These are phyloP conservation scores for Chaetomiaceae sp. DNA, from an alignment of 2,329 filamentous ascomycete species.

Conservation along the genomic window DNA sequence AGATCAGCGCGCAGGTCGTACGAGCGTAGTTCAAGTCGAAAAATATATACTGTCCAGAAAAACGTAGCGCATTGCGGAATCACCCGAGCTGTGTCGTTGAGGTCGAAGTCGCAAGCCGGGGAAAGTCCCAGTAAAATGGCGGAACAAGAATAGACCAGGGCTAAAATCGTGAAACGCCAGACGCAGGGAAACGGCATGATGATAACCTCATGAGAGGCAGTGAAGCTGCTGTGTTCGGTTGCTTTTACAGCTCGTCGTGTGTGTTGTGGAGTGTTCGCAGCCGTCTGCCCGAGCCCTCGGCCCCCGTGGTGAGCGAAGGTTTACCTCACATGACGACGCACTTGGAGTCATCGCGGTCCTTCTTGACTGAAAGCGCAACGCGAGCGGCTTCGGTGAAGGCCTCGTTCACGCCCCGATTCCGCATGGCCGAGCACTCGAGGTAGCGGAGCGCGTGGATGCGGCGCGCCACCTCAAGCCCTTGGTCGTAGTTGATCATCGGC, in stretches of 20 bases:
- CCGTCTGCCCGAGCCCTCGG: background rate
- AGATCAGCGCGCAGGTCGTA: background rate
- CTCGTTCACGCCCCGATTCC: constrained; percentile 96
- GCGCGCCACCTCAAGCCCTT: constrained; percentile 84
- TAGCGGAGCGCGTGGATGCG: constrained; percentile 91
- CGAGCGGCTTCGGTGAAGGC: constrained; percentile 96
- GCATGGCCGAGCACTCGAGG: constrained; percentile 96
- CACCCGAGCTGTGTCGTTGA: too few species aligned
- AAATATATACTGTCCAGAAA: constrained; percentile 16
- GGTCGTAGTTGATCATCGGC: constrained; percentile 80
- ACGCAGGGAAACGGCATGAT: constrained; percentile 4
- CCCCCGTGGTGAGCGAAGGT: background rate
- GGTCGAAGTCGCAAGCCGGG: constrained; percentile 10
- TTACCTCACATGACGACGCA: constrained; percentile 53
- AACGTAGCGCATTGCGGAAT: too few species aligned
- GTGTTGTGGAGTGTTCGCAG: background rate
- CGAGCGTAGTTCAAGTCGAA: background rate
- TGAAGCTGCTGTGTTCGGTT: background rate
- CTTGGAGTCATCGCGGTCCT: constrained; percentile 56
- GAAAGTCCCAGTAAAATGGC: constrained; percentile 1
- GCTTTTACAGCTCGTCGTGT: background rate
- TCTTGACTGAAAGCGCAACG: constrained; percentile 73
- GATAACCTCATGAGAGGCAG: background rate
- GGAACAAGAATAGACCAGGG: constrained; percentile 1
- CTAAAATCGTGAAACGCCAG: constrained; percentile 2